Evolutionary conservation across 208 protist species (phyloP).

Genomic region (Willaertia magna): DNA sequence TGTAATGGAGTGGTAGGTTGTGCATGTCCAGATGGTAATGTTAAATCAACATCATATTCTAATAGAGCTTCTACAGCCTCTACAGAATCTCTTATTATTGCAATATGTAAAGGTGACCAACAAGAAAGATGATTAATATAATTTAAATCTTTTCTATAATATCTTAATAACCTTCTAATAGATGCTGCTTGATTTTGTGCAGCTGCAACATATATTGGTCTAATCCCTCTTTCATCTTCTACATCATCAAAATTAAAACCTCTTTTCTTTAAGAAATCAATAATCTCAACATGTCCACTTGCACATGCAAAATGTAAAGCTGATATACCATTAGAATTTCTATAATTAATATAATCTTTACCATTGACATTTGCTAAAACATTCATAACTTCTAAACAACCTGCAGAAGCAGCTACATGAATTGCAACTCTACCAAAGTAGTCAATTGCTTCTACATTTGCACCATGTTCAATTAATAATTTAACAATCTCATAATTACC

Average conservation of each 20-base stretch:
- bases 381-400: background rate
- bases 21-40: background rate
- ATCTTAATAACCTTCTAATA: background rate
- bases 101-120: background rate
- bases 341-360: background rate
- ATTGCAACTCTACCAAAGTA: background rate
- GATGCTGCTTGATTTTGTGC: background rate
- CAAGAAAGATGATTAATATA: background rate
- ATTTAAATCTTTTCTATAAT: background rate
- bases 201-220: background rate
- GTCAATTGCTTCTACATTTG: background rate
- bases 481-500: background rate
- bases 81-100: background rate
- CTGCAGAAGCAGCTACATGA: background rate
- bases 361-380: background rate
- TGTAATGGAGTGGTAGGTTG: background rate
- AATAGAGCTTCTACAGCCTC: background rate
- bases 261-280: background rate
- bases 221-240: background rate
- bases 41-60: background rate
- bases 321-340: background rate
- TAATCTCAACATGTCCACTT: background rate
- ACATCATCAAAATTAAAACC: background rate
- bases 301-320: background rate
- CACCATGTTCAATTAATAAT: background rate